These are phyloP conservation scores for Epichloe elymi DNA, from an alignment of 2,329 filamentous ascomycete species.

Conservation along the genomic window DNA sequence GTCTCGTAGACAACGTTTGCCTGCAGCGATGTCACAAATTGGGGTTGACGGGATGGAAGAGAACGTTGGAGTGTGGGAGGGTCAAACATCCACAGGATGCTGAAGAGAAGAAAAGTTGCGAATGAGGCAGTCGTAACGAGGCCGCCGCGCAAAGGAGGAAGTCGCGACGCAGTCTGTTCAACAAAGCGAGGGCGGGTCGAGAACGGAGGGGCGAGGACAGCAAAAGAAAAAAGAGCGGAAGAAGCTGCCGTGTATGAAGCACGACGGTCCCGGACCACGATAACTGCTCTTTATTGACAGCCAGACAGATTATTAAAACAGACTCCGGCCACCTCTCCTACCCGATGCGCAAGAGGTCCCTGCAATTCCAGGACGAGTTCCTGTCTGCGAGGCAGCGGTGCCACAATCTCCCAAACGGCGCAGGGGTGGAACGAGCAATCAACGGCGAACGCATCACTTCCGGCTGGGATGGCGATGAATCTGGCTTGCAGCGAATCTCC, in stretches of 20 bases:
- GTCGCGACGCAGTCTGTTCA: slow-evolving; percentile 6
- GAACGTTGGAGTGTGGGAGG: background rate
- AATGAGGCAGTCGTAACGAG: slow-evolving; percentile 3
- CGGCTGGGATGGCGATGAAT: background rate
- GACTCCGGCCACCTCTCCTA: background rate
- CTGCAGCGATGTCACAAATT: background rate
- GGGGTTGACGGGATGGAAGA: background rate
- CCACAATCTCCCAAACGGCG: slow-evolving; percentile 1
- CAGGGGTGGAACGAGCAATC: slow-evolving; percentile 1
- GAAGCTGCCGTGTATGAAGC: background rate
- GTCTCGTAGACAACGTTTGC: background rate
- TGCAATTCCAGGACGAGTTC: background rate
- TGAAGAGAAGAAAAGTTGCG: background rate
- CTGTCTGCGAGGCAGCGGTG: background rate
- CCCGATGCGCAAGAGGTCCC: background rate
- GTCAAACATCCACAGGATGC: slow-evolving; percentile 4
- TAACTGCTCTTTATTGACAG: background rate
- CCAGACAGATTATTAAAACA: background rate
- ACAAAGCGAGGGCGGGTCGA: background rate
- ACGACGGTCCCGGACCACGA: background rate
- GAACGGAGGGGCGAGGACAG: background rate
- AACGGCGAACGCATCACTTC: too few relatives aligned
- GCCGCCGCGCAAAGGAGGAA: slow-evolving; percentile 1
- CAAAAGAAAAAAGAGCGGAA: background rate
- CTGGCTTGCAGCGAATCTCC: too few relatives aligned